Evolutionary conservation across 495 filamentous ascomycete species (phyloP).

Genomic region (Annulohypoxylon bovei): DNA sequence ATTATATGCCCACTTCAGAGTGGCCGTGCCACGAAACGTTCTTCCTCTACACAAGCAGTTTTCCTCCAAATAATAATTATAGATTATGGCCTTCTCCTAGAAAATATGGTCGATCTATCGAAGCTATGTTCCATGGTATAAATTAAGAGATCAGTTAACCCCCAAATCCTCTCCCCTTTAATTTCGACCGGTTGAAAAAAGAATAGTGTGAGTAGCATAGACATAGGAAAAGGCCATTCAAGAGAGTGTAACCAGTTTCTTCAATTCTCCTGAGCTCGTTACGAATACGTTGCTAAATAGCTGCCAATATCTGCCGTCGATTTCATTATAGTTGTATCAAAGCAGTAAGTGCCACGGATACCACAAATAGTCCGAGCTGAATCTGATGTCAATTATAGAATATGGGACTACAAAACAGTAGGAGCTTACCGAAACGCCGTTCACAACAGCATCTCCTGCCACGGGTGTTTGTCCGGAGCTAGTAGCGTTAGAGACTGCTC

Average conservation of each 20-base stretch:
- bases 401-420: neutral
- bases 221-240: neutral
- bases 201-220: neutral
- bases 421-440: conserved; percentile 34
- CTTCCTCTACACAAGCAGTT: neutral
- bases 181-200: neutral
- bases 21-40: neutral
- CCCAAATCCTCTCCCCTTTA: neutral
- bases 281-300: neutral
- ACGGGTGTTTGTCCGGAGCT: conserved; percentile 14
- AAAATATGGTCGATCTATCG: too few species aligned
- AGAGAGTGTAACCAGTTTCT: neutral
- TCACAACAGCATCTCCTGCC: conserved; percentile 16
- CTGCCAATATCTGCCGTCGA: neutral
- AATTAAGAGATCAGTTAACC: neutral
- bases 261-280: neutral
- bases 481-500: conserved; percentile 24
- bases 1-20: neutral
- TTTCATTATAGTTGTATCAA: conserved; percentile 31
- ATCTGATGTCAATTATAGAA: conserved; percentile 16
- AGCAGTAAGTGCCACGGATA: conserved; percentile 28
- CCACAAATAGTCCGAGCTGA: conserved; percentile 34
- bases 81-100: neutral
- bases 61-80: neutral
- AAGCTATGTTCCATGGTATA: neutral